Evolutionary conservation across 108 stramenopile genomes (phyloP).

Genomic region (Nitzschia sp.): DNA sequence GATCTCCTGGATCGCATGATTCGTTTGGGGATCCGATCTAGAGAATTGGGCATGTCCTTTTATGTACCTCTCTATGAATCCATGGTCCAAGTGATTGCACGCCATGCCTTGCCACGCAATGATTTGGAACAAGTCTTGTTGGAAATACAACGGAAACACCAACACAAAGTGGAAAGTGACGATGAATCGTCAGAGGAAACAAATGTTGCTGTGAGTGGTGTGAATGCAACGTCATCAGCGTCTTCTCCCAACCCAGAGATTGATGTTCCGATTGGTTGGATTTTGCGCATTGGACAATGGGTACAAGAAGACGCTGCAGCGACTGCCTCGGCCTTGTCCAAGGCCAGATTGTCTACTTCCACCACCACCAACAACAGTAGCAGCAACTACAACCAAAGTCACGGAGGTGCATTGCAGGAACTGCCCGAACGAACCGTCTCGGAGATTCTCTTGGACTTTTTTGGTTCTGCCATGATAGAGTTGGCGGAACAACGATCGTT

Average conservation of each 20-base stretch:
- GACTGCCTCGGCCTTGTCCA: no score
- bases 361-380: not conserved
- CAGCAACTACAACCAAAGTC: not conserved
- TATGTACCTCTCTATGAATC: constrained; percentile 3
- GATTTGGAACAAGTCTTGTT: no score
- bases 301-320: constrained; percentile 7
- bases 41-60: not conserved
- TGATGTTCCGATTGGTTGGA: constrained; percentile 4
- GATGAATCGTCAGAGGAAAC: no score
- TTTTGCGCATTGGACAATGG: constrained; percentile 14
- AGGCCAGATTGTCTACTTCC: not conserved
- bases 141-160: no score
- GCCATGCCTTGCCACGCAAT: no score
- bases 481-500: no score
- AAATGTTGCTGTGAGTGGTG: no score
- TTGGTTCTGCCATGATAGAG: no score
- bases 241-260: not conserved
- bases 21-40: not conserved
- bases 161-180: no score
- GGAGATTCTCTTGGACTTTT: no score
- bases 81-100: not conserved
- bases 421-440: no score
- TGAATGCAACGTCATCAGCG: not conserved
- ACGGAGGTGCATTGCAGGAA: not conserved
- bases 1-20: constrained; percentile 2